Base-by-base conservation (phyloP, 2,329 filamentous ascomycete genomes). In the Diaporthe velutina region DNA sequence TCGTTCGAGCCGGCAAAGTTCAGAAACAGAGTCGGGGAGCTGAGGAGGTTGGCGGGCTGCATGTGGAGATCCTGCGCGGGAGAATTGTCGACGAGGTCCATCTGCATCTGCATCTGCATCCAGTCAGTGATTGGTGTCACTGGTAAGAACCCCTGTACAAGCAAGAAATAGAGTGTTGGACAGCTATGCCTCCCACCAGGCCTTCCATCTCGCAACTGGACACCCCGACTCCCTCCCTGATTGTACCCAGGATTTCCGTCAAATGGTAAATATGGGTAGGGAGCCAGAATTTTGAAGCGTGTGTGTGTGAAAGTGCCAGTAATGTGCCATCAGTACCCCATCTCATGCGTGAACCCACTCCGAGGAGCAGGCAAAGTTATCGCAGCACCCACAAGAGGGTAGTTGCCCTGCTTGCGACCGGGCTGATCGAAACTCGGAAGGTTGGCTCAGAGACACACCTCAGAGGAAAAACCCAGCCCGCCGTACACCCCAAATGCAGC, bases 61-160 rank as follows among this genome's bases (percentile, higher is more conserved):
- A 28, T 13, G 9, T 12, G 10, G n/a, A 28, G 50, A 3, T 54
- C 50, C 50, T 25, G 50, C 9, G 3, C n/a, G 25, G 50, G 25
- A 28, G 50, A 4, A 15, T 28, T 7, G 2, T 28, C n/a, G 50
- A 17, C 25, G 12, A n/a, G n/a, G n/a, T n/a, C n/a, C n/a, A n/a
- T n/a, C n/a, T 54, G 28, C n/a, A 54, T 54, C 50, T 54, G 50
- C 50, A 54, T 54, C 50, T 54, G 50, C 50, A 54, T 54, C 50
- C 50, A 54, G 50, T 54, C 50, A 54, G 50, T 54, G 50, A 54
- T 54, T 54, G 45, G 3, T 54, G n/a, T 54, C 50, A 54, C 50
- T 17, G 50, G 50, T 54, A 54, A 54, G 50, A 54, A 54, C n/a
- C 10, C 50, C 50, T 54, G 50, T 54, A 10, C 50, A 54, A 54